Conservation (phyloP, 192 early-diverging fungal species). For the Mortierella antarctica region DNA sequence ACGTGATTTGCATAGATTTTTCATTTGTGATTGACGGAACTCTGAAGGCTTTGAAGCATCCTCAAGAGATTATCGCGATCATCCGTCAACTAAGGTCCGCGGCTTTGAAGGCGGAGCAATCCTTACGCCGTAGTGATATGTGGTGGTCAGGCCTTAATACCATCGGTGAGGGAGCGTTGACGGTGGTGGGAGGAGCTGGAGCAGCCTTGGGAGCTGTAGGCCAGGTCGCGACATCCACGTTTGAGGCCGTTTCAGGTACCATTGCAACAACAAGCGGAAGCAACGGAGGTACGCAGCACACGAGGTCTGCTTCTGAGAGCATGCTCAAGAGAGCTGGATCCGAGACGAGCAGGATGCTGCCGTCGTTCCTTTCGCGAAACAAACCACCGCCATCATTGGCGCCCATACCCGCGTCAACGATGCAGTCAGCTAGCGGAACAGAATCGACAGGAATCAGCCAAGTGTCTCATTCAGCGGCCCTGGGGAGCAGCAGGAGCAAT, state of each 20-base stretch:
- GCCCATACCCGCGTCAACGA: too few species aligned
- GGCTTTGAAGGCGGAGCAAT: constrained; percentile 23
- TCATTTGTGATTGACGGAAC: constrained; percentile 54
- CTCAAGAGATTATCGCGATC: constrained; percentile 28
- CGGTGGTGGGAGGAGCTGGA: constrained; percentile 33
- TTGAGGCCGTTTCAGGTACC: constrained; percentile 26
- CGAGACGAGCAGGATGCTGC: neutral
- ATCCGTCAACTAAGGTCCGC: constrained; percentile 33
- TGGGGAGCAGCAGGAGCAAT: neutral
- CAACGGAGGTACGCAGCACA: constrained; percentile 3
- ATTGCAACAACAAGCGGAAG: neutral
- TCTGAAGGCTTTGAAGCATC: constrained; percentile 32
- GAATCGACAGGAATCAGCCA: too few species aligned
- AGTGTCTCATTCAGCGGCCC: too few species aligned
- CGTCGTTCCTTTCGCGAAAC: constrained; percentile 1
- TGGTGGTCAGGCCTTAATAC: constrained; percentile 41
- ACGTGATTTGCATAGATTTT: constrained; percentile 16
- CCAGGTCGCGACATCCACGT: constrained; percentile 24
- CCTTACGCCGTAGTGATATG: constrained; percentile 30
- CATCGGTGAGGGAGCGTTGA: constrained; percentile 38
- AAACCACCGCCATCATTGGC: neutral
- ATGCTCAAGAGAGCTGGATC: too few species aligned
- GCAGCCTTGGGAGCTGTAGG: constrained; percentile 36
- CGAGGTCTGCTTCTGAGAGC: constrained; percentile 13
- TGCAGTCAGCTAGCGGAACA: too few species aligned